Conservation (phyloP, 2,329 filamentous ascomycete species). For the Cladophialophora bantiana region DNA sequence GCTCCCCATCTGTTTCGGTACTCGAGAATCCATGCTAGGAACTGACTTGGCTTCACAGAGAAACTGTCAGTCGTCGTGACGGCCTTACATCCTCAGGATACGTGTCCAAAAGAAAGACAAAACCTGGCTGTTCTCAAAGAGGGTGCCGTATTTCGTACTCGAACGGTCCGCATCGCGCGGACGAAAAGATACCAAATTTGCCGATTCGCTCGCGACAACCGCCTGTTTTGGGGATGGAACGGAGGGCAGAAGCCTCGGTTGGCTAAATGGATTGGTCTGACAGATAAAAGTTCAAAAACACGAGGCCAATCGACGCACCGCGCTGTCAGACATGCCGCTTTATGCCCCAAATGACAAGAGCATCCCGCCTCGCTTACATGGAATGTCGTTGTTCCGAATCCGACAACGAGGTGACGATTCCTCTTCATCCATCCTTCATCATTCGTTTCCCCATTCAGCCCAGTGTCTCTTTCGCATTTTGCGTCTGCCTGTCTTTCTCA, state of each 20-base stretch:
- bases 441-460: background rate
- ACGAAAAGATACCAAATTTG: background rate
- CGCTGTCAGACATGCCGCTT: background rate
- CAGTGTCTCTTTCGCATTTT: slow-evolving; percentile 1
- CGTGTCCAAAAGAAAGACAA: background rate
- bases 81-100: background rate
- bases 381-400: slow-evolving; percentile 4
- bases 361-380: slow-evolving; percentile 4
- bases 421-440: background rate
- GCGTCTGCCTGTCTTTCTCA: slow-evolving; percentile 4
- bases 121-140: background rate
- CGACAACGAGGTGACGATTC: background rate
- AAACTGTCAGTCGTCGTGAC: background rate
- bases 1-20: background rate
- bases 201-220: slow-evolving; percentile 20
- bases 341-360: background rate
- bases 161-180: background rate
- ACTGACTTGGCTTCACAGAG: background rate
- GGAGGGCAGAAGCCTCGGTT: slow-evolving; percentile 11
- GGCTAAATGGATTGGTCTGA: background rate
- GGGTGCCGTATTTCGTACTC: slow-evolving; percentile 17
- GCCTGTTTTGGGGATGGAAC: slow-evolving; percentile 15
- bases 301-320: background rate
- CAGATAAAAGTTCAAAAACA: background rate
- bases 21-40: background rate